These are phyloP conservation scores for Orbilia ellipsospora DNA, from an alignment of 2,329 filamentous ascomycete genomes.

Conservation along the genomic window DNA sequence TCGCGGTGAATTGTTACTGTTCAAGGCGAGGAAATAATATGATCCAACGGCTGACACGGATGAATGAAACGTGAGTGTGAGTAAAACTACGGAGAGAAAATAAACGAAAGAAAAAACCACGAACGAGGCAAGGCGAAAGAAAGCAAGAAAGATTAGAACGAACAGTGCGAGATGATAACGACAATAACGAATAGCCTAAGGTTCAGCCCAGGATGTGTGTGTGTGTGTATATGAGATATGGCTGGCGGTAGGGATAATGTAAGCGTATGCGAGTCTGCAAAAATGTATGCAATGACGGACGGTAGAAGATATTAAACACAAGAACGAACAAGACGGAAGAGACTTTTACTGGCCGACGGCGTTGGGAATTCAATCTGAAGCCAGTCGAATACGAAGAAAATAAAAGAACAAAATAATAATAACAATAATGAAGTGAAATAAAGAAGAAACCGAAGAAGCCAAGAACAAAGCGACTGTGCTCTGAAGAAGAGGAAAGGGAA, in stretches of 20 bases:
- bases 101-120: conserved; percentile 11
- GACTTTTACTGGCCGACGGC: conserved; percentile 31
- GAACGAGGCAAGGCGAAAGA: background rate
- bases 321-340: conserved; percentile 9
- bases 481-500: conserved; percentile 1
- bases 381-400: conserved; percentile 26
- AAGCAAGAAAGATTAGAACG: conserved; percentile 8
- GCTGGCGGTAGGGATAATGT: background rate
- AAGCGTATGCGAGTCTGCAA: background rate
- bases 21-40: conserved; percentile 11
- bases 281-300: background rate
- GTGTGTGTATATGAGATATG: background rate
- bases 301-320: background rate
- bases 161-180: conserved; percentile 12
- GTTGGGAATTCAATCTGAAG: conserved; percentile 25
- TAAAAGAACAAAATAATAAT: conserved; percentile 6
- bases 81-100: conserved; percentile 22
- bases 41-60: conserved; percentile 15
- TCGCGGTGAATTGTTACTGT: conserved; percentile 24
- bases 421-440: background rate
- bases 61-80: conserved; percentile 15
- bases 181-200: conserved; percentile 18
- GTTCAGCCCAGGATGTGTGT: background rate
- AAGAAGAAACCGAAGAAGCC: conserved; percentile 4
- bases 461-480: conserved; percentile 16